A percentile compares a stretch with the other conserved stretches of the same genome.
These are phyloP conservation scores for Zoysia japonica DNA, from an alignment of 176 grass and related monocot species.

Conservation along the genomic window DNA sequence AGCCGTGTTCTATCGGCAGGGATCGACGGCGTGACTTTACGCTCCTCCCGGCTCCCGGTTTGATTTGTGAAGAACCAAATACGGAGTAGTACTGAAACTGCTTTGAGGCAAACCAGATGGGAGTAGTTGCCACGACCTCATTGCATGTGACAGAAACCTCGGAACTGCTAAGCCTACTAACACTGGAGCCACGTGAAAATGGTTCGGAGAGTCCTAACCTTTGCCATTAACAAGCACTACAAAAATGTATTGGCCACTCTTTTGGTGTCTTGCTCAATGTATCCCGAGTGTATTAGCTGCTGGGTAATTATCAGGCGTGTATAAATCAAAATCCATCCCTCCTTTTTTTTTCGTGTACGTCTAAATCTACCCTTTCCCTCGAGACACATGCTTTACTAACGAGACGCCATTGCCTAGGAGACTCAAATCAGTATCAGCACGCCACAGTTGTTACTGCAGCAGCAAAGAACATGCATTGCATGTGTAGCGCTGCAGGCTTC, in stretches of 20 bases:
- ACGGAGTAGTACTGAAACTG: background rate
- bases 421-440: background rate
- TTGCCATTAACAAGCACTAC: background rate
- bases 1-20: background rate
- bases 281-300: background rate
- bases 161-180: background rate
- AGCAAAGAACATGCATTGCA: background rate
- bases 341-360: too few species aligned
- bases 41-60: background rate
- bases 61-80: background rate
- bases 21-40: background rate
- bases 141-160: background rate
- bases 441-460: background rate
- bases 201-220: background rate
- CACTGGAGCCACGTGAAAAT: background rate
- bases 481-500: background rate
- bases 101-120: too few species aligned
- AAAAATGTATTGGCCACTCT: background rate
- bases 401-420: background rate
- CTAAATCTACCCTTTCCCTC: too few species aligned
- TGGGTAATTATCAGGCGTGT: background rate
- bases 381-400: background rate
- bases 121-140: background rate
- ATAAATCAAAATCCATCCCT: too few species aligned
- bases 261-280: background rate